A percentile compares a stretch with the other conserved stretches of the same genome.
phyloP scores from a whole-genome alignment of 2,329 filamentous ascomycete genomes.

The Zymoseptoria tritici region DNA sequence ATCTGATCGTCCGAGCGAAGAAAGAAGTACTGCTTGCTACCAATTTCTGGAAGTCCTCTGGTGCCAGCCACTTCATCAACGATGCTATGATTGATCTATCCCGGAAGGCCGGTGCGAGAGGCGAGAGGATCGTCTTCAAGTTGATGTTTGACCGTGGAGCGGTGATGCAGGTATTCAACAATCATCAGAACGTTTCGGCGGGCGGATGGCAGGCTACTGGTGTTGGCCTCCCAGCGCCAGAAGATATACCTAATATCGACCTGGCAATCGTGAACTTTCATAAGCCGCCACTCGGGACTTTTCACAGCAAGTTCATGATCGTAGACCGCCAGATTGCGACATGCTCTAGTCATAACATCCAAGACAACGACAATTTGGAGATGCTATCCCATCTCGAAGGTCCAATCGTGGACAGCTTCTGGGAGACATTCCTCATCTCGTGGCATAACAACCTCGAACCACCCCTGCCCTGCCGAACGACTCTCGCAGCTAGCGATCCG shows the following conservation, averaged over 20 bases:
- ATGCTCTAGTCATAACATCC: conserved; percentile 71
- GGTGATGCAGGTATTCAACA: conserved; percentile 56
- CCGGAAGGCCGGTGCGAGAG: conserved; percentile 51
- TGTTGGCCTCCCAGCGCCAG: conserved; percentile 53
- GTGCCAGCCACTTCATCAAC: conserved; percentile 60
- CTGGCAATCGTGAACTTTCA: conserved; percentile 69
- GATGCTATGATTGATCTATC: conserved; percentile 64
- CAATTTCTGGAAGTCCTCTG: conserved; percentile 66
- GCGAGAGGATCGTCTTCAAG: conserved; percentile 57
- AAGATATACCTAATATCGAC: conserved; percentile 65
- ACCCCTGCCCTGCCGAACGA: conserved; percentile 49
- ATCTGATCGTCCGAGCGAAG: conserved; percentile 65
- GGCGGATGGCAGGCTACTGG: conserved; percentile 48
- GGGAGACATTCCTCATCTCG: conserved; percentile 65
- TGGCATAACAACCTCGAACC: conserved; percentile 60
- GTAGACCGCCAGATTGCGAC: conserved; percentile 65
- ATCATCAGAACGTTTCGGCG: conserved; percentile 54
- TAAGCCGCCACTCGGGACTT: conserved; percentile 61
- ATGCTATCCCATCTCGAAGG: conserved; percentile 71
- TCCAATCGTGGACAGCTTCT: conserved; percentile 66
- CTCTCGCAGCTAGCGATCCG: conserved; percentile 39
- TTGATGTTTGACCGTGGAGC: conserved; percentile 68
- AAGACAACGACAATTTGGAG: conserved; percentile 66
- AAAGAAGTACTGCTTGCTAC: conserved; percentile 67
- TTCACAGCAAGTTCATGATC: conserved; percentile 71